Conservation (phyloP, 805 yeast species). For the Metschnikowia drakensbergensis region DNA sequence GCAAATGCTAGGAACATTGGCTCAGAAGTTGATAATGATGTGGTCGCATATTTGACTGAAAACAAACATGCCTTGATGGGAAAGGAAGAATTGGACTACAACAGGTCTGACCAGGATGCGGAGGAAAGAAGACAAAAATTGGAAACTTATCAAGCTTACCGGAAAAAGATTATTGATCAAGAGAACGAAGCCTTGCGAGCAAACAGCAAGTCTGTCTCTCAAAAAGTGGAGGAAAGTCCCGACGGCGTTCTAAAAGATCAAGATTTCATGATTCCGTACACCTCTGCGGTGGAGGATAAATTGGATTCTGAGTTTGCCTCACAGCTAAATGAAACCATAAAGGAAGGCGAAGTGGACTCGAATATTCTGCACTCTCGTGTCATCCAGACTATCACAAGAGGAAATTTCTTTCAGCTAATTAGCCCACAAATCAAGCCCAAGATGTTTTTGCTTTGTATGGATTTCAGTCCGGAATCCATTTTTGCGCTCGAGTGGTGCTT, state of each 20-base stretch:
- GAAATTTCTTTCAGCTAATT: slow-evolving; percentile 54
- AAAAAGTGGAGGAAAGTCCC: slow-evolving; percentile 10
- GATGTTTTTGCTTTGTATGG: slow-evolving; percentile 74
- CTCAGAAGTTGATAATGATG: slow-evolving; percentile 30
- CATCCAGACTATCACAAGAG: slow-evolving; percentile 68
- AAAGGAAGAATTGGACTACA: slow-evolving; percentile 40
- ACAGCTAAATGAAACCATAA: slow-evolving; percentile 48
- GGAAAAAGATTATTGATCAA: slow-evolving; percentile 58
- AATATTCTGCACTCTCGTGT: slow-evolving; percentile 53
- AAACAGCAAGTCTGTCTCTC: slow-evolving; percentile 1
- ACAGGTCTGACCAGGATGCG: slow-evolving; percentile 45
- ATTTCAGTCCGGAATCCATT: slow-evolving; percentile 74
- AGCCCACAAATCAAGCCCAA: slow-evolving; percentile 45
- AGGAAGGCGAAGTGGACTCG: slow-evolving; percentile 52
- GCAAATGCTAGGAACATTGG: slow-evolving; percentile 52
- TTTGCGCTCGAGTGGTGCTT: slow-evolving; percentile 86
- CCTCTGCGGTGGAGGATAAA: slow-evolving; percentile 63
- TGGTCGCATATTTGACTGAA: slow-evolving; percentile 29
- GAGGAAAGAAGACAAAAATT: slow-evolving; percentile 46
- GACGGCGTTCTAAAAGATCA: slow-evolving; percentile 12
- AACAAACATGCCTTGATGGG: slow-evolving; percentile 42
- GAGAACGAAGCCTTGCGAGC: slow-evolving; percentile 37
- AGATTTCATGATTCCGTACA: slow-evolving; percentile 56
- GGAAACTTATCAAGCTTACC: slow-evolving; percentile 55
- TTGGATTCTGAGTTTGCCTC: slow-evolving; percentile 59